phyloP scores from a whole-genome alignment of 164 flowering plant genomes.

The Vitis labrusca region DNA sequence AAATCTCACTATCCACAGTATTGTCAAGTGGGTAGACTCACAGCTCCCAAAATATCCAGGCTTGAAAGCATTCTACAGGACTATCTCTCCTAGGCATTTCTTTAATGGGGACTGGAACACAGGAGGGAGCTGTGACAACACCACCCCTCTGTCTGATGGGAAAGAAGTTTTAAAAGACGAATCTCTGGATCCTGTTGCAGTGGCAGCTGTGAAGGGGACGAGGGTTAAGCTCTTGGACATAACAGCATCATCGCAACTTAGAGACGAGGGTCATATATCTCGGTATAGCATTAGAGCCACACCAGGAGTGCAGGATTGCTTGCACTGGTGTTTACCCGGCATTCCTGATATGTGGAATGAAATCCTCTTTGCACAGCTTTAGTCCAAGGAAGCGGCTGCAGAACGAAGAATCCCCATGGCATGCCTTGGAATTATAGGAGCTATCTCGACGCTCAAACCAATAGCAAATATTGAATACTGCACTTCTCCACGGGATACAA shows the following conservation, averaged over 20 bases:
- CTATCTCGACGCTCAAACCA: too few species aligned
- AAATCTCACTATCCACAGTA: slow-evolving; percentile 60
- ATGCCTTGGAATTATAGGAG: not conserved
- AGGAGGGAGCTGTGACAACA: slow-evolving; percentile 85
- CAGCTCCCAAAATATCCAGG: slow-evolving; percentile 61
- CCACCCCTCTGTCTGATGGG: slow-evolving; percentile 53
- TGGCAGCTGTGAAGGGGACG: slow-evolving; percentile 61
- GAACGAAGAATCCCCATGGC: not conserved
- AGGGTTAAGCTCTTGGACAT: slow-evolving; percentile 65
- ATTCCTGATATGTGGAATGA: slow-evolving; percentile 90
- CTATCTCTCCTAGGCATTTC: slow-evolving; percentile 83
- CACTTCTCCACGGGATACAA: too few species aligned
- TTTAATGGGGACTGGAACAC: slow-evolving; percentile 90
- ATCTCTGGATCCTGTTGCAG: slow-evolving; percentile 54
- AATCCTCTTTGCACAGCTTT: slow-evolving; percentile 57
- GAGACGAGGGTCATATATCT: slow-evolving; percentile 90
- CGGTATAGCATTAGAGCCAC: slow-evolving; percentile 51
- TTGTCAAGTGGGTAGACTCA: slow-evolving; percentile 60
- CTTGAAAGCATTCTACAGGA: slow-evolving; percentile 63
- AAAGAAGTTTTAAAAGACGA: slow-evolving; percentile 61
- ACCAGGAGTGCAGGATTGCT: slow-evolving; percentile 68
- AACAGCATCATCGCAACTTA: slow-evolving; percentile 64
- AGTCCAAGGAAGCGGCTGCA: slow-evolving; percentile 2
- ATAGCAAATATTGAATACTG: too few species aligned
- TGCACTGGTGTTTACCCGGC: slow-evolving; percentile 93